Base-by-base conservation (phyloP, 805 yeast species). In the Myxozyma mucilagina region DNA sequence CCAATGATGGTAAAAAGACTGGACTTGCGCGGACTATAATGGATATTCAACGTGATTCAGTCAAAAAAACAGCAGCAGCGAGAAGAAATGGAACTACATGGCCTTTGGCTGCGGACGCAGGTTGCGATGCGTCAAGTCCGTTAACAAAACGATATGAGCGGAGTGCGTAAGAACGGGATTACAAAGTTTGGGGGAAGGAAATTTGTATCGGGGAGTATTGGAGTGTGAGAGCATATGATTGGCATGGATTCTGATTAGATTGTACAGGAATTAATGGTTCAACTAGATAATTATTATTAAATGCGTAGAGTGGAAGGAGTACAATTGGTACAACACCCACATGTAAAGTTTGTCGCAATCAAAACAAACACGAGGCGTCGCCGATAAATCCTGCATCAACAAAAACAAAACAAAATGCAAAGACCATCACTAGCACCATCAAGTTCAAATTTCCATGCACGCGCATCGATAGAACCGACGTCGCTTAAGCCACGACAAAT, bases 401-500 rank as follows among this genome's bases (percentile, higher is more conserved):
- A 35, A 35, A 4, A 48, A 16, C 32, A 49, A 32, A 36, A 35
- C 32, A 35, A 6, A 49, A 50, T 50, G 53, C 59, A 55, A 18
- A 29, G 47, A 39, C 39, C 47, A 20, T 38, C 59, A 31, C 39
- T 41, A 18, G 43, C 48, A 20, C 3, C 49, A 11, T 44, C 53
- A 35, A 32, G 29, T 32, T 31, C 45, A 4, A 39, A 42, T 24
- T 53, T 57, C 41, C 56, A 45, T 45, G 31, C 57, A 11, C 52
- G 57, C n/a, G 45, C 55, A 34, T 61, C 64, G 16, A 57, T 44
- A 11, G 64, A 61, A 29, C 61, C 57, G 1, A 31, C 64, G 32
- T 42, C 62, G 24, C 35, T 66, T 18, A 65, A 62, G 44, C 76
- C 78, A 55, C 74, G 84, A 6, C 86, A 83, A 65, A 68, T 83